These are phyloP conservation scores for Phytophthora boehmeriae DNA, from an alignment of 352 stramenopile genomes.

Conservation along the genomic window DNA sequence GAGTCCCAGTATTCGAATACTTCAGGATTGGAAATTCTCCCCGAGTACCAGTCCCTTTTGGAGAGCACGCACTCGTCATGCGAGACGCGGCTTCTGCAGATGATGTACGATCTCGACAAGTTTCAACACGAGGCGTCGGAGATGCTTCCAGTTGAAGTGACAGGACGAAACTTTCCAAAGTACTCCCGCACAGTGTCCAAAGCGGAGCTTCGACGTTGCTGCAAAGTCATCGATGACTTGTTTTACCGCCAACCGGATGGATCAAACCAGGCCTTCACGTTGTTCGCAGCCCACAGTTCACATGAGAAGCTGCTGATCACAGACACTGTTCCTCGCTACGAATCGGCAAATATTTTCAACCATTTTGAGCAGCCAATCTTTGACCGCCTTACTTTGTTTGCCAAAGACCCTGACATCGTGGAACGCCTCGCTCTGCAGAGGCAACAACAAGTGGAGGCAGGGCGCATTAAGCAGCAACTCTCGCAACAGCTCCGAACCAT, in stretches of 20 bases:
- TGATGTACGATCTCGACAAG: slow-evolving; percentile 75
- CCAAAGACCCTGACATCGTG: slow-evolving; percentile 68
- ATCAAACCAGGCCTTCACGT: slow-evolving; percentile 56
- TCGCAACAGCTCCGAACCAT: slow-evolving; percentile 52
- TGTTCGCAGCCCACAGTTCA: slow-evolving; percentile 37
- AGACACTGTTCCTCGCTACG: slow-evolving; percentile 65
- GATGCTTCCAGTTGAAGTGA: slow-evolving; percentile 58
- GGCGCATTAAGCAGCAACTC: slow-evolving; percentile 52
- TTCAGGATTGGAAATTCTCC: slow-evolving; percentile 38
- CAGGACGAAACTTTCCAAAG: slow-evolving; percentile 65
- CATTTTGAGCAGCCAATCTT: slow-evolving; percentile 75
- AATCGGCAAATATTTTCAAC: slow-evolving; percentile 58
- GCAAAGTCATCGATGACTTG: slow-evolving; percentile 56
- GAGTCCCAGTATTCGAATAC: slow-evolving; percentile 37
- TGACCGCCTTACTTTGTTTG: slow-evolving; percentile 67
- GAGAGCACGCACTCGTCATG: slow-evolving; percentile 57
- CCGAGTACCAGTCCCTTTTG: slow-evolving; percentile 55
- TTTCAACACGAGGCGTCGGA: slow-evolving; percentile 45
- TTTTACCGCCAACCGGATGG: slow-evolving; percentile 36
- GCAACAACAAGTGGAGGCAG: slow-evolving; percentile 59
- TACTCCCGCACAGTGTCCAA: slow-evolving; percentile 61
- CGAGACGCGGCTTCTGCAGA: slow-evolving; percentile 65
- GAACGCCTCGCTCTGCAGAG: slow-evolving; percentile 53
- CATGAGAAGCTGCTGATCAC: slow-evolving; percentile 68
- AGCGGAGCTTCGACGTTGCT: slow-evolving; percentile 54